These are phyloP conservation scores for Coniochaeta pulveracea DNA, from an alignment of 2,329 filamentous ascomycete genomes.

Conservation along the genomic window DNA sequence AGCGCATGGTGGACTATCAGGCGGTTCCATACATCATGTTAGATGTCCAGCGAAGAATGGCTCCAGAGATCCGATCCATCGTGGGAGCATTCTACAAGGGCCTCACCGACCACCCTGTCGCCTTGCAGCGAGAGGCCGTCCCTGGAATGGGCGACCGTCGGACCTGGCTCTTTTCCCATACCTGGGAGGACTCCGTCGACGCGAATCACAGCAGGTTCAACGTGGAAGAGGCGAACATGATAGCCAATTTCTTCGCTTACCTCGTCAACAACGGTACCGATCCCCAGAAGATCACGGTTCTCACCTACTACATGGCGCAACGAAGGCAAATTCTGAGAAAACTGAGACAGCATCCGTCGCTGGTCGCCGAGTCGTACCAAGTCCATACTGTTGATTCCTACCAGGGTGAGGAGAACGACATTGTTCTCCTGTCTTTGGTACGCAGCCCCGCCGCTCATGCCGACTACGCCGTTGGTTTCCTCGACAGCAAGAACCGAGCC, in stretches of 20 bases:
- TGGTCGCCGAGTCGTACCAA: conserved; percentile 27
- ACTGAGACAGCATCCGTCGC: conserved; percentile 22
- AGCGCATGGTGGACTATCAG: conserved; percentile 56
- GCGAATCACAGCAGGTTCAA: conserved; percentile 59
- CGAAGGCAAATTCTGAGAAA: conserved; percentile 48
- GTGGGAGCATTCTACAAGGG: conserved; percentile 35
- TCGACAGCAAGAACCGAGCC: conserved; percentile 48
- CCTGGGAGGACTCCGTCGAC: conserved; percentile 53
- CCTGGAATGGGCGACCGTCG: conserved; percentile 29
- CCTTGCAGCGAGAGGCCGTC: conserved; percentile 25
- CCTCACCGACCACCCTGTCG: conserved; percentile 31
- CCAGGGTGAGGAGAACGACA: conserved; percentile 82
- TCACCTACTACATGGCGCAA: conserved; percentile 87
- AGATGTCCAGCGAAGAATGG: conserved; percentile 53
- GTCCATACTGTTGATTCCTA: conserved; percentile 81
- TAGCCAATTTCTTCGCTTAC: conserved; percentile 61
- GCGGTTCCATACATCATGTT: conserved; percentile 52
- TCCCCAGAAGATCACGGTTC: conserved; percentile 55
- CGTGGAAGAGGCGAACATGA: conserved; percentile 60
- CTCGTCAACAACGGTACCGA: conserved; percentile 56
- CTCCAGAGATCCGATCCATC: conserved; percentile 29
- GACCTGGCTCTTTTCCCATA: conserved; percentile 32
- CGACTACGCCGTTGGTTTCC: conserved; percentile 52
- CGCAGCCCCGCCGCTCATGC: conserved; percentile 47
- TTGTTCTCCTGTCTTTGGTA: conserved; percentile 72